These are phyloP conservation scores for Verticillium klebahnii DNA, from an alignment of 2,329 filamentous ascomycete genomes.

Conservation along the genomic window DNA sequence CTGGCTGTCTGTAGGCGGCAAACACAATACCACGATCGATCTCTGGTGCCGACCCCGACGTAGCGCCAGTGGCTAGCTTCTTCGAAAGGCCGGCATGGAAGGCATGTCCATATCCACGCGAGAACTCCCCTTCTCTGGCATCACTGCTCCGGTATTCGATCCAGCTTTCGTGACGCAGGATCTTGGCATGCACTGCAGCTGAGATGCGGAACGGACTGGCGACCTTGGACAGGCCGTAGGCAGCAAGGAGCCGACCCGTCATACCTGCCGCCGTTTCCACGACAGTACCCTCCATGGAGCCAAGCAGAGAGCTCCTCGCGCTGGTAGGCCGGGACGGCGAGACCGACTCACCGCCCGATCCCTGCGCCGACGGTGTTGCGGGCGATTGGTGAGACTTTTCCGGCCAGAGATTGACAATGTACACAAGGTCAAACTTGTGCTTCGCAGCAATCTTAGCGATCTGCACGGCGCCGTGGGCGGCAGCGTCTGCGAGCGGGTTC, in stretches of 20 bases:
- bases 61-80: not conserved
- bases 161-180: constrained; percentile 46
- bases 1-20: constrained; percentile 48
- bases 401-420: constrained; percentile 56
- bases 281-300: constrained; percentile 8
- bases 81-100: constrained; percentile 37
- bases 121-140: constrained; percentile 38
- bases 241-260: constrained; percentile 48
- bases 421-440: constrained; percentile 55
- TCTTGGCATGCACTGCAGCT: constrained; percentile 42
- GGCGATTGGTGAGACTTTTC: constrained; percentile 16
- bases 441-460: constrained; percentile 50
- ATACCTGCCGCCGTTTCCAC: constrained; percentile 20
- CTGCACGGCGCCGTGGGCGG: constrained; percentile 22
- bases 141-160: constrained; percentile 45
- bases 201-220: constrained; percentile 49
- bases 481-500: constrained; percentile 6
- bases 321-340: constrained; percentile 2
- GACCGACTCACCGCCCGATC: constrained; percentile 12
- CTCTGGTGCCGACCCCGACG: constrained; percentile 18
- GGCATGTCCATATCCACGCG: constrained; percentile 47
- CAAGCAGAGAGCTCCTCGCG: constrained; percentile 6
- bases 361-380: not conserved
- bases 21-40: constrained; percentile 51
- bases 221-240: constrained; percentile 47